Evolutionary conservation across 192 early-diverging fungal species (phyloP).

Genomic region (Podila epigama): DNA sequence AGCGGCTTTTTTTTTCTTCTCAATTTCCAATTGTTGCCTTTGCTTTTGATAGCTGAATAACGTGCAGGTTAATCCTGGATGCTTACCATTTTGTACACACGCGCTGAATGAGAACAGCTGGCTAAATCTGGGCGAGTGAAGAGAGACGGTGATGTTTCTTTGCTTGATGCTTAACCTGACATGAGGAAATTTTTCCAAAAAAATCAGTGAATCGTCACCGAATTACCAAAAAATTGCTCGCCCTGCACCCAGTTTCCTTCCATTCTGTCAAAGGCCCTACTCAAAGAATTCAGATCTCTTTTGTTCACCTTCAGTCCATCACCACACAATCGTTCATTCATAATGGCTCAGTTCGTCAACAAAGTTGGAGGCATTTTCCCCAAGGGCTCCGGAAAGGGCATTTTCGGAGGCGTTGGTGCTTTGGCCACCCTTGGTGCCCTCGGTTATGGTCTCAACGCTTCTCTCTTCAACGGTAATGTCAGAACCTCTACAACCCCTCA

Average conservation of each 20-base stretch:
- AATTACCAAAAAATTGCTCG: too few species aligned
- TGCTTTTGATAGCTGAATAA: neutral
- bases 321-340: neutral
- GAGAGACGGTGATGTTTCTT: too few species aligned
- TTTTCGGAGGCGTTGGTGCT: conserved; percentile 60
- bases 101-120: too few species aligned
- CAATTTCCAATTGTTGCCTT: neutral
- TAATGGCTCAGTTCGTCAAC: conserved; percentile 57
- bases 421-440: conserved; percentile 72
- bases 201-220: too few species aligned
- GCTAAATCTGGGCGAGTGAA: too few species aligned
- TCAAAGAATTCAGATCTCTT: too few species aligned
- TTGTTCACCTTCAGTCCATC: neutral
- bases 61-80: neutral
- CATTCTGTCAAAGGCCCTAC: too few species aligned
- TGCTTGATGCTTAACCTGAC: too few species aligned
- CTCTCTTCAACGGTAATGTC: conserved; percentile 86
- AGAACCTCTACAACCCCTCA: neutral
- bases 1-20: too few species aligned
- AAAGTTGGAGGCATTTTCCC: conserved; percentile 66
- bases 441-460: conserved; percentile 74
- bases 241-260: too few species aligned
- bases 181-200: too few species aligned
- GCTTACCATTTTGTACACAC: neutral
- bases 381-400: conserved; percentile 55